These are phyloP conservation scores for Trypanosoma rangeli DNA, from an alignment of 208 protist species.

Conservation along the genomic window DNA sequence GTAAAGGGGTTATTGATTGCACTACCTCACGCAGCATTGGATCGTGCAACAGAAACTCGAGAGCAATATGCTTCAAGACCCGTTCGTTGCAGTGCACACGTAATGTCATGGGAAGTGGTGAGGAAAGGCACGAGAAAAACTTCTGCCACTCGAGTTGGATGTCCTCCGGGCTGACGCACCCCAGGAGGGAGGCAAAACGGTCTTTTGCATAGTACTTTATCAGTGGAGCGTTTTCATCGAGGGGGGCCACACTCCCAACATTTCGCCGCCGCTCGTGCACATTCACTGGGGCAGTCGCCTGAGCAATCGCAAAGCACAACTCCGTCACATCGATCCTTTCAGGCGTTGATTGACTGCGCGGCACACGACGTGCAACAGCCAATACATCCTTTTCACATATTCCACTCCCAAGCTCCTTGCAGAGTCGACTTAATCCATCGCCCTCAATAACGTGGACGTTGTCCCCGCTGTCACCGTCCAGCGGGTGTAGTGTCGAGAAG, in stretches of 20 bases:
- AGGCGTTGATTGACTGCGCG: constrained; percentile 73
- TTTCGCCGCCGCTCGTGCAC: constrained; percentile 70
- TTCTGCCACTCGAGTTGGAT: constrained; percentile 55
- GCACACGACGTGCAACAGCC: constrained; percentile 66
- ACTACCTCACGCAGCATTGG: constrained; percentile 35
- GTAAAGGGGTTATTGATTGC: constrained; percentile 30
- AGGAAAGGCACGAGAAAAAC: constrained; percentile 55
- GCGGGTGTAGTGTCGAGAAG: constrained; percentile 7
- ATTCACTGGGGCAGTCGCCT: constrained; percentile 53
- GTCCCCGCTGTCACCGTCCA: constrained; percentile 2
- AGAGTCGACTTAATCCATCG: constrained; percentile 49
- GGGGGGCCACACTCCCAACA: constrained; percentile 33
- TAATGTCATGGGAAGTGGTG: constrained; percentile 86
- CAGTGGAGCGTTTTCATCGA: constrained; percentile 62
- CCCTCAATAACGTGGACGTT: constrained; percentile 42
- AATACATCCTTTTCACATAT: constrained; percentile 59
- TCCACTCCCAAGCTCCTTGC: constrained; percentile 48
- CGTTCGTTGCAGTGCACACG: constrained; percentile 79
- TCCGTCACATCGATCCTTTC: constrained; percentile 69
- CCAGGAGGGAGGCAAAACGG: constrained; percentile 56
- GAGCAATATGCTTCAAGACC: constrained; percentile 37
- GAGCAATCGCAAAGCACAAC: constrained; percentile 83
- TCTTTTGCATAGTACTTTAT: constrained; percentile 80
- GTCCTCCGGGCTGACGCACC: not conserved
- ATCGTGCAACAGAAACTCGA: constrained; percentile 38